Base-by-base conservation (phyloP, 1,284 basidiomycete species). In the Boletus calvinii region DNA sequence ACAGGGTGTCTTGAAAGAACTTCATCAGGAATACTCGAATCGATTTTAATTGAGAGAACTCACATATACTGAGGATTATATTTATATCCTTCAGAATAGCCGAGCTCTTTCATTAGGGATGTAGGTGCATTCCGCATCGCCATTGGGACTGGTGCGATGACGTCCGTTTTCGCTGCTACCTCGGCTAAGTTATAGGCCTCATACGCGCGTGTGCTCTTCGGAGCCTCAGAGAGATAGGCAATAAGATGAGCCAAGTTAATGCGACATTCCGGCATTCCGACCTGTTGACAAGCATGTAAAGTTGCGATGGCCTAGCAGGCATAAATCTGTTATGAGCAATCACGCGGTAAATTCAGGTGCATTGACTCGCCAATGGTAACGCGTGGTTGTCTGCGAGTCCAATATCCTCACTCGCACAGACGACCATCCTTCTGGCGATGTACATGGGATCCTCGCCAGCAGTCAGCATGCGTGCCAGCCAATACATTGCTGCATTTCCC, bases 371-470 rank as follows among this genome's bases (percentile, higher is more conserved):
- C 50, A 92, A 68, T 17, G 87, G 85, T 10, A 92, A 74, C 0
- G 87, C 89, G 41, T 85, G 78, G 34, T 74, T 74, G 67, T 92
- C 86, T 15, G 88, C 87, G n/a, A 92, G 73, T 7, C 91, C 90
- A 35, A 94, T 81, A 63, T 94, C 92, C 67, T 94, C 92, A 48
- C 87, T 90, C 2, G 92, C 90, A 51, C 91, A 87, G 1, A 94
- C 87, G 13, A 92, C 80, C 70, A 94, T 80, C 30, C 92, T 76
- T 24, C 93, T 77, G 1, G 87, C 90, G 55, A 95, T 83, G 64
- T 88, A 96, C 34, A 94, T 66, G 2, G 94, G 89, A 69, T 96
- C 94, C 67, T 96, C 92, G 11, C 92, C 93, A n/a, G 83, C 87
- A 42, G 77, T 79, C 32, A 92, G 74, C 89, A 93, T 92, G 40